Evolutionary conservation across 2,329 filamentous ascomycete species (phyloP).

Genomic region (Endoconidiophora laricicola): DNA sequence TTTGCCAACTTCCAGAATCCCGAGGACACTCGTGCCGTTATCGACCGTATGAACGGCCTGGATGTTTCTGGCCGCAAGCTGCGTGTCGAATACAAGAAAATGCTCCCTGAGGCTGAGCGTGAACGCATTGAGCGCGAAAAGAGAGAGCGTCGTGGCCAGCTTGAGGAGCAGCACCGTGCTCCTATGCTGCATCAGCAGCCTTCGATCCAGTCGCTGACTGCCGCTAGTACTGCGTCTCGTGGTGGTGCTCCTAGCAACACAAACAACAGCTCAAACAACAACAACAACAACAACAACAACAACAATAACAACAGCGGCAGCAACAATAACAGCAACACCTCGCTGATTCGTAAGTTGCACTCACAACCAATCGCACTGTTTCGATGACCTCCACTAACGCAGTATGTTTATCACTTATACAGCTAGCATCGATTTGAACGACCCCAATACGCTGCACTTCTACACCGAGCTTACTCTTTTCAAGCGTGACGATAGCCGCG

Average conservation of each 20-base stretch:
- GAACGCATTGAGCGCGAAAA: constrained; percentile 96
- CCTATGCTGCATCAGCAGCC: constrained; percentile 65
- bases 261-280: constrained; percentile 6
- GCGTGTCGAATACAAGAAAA: constrained; percentile 97
- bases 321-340: constrained; percentile 1
- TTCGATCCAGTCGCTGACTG: constrained; percentile 61
- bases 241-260: background rate
- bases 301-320: background rate
- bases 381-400: constrained; percentile 32
- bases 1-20: constrained; percentile 97
- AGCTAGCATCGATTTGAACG: constrained; percentile 58
- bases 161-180: constrained; percentile 88
- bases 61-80: constrained; percentile 90
- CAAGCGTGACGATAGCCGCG: constrained; percentile 60
- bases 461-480: constrained; percentile 86
- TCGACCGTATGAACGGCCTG: constrained; percentile 86
- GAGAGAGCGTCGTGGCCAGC: constrained; percentile 82
- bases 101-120: constrained; percentile 85
- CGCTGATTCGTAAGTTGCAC: constrained; percentile 12
- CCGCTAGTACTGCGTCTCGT: constrained; percentile 3
- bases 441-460: constrained; percentile 69
- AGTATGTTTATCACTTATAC: too few relatives aligned
- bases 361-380: background rate
- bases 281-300: background rate
- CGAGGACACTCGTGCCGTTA: constrained; percentile 83